phyloP scores from a whole-genome alignment of 2,329 filamentous ascomycete genomes.

The Tothia fuscella region DNA sequence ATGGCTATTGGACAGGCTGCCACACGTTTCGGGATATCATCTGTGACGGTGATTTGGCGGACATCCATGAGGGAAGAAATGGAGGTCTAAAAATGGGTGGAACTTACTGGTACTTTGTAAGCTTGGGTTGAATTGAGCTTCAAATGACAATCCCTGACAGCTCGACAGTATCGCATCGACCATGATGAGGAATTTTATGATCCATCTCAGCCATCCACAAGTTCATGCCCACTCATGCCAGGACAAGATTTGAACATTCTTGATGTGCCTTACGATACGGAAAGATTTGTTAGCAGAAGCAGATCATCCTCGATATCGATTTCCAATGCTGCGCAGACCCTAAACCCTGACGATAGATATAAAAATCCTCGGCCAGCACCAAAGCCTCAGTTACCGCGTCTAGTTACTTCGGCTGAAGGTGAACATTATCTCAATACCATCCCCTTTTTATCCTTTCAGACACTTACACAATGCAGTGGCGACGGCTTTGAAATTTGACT shows the following conservation, averaged over 20 bases:
- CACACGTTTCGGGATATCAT: slow-evolving; percentile 78
- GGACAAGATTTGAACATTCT: slow-evolving; percentile 81
- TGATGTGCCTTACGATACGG: slow-evolving; percentile 58
- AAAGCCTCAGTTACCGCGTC: slow-evolving; percentile 32
- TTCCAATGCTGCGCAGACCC: slow-evolving; percentile 53
- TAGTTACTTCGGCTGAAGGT: slow-evolving; percentile 27
- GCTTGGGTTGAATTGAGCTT: slow-evolving; percentile 26
- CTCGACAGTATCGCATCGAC: slow-evolving; percentile 65
- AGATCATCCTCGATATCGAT: slow-evolving; percentile 49
- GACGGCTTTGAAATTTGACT: too few species aligned
- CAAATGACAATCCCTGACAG: slow-evolving; percentile 15
- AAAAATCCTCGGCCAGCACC: slow-evolving; percentile 52
- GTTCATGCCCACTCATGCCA: slow-evolving; percentile 70
- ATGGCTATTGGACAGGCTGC: slow-evolving; percentile 74
- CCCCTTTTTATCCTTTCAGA: too few species aligned
- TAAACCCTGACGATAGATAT: slow-evolving; percentile 68
- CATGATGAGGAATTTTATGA: slow-evolving; percentile 68
- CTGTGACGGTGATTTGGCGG: slow-evolving; percentile 55
- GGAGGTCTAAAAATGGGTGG: slow-evolving; percentile 85
- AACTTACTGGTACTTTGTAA: slow-evolving; percentile 91
- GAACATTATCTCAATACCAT: too few species aligned
- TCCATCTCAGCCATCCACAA: slow-evolving; percentile 59
- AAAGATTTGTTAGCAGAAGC: slow-evolving; percentile 39
- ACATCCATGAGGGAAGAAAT: slow-evolving; percentile 45
- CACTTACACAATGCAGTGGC: too few species aligned